Percentiles rank a stretch among this genome's conserved stretches.
Conservation (phyloP, 2,329 filamentous ascomycete species). For the Monosporascus ibericus region DNA sequence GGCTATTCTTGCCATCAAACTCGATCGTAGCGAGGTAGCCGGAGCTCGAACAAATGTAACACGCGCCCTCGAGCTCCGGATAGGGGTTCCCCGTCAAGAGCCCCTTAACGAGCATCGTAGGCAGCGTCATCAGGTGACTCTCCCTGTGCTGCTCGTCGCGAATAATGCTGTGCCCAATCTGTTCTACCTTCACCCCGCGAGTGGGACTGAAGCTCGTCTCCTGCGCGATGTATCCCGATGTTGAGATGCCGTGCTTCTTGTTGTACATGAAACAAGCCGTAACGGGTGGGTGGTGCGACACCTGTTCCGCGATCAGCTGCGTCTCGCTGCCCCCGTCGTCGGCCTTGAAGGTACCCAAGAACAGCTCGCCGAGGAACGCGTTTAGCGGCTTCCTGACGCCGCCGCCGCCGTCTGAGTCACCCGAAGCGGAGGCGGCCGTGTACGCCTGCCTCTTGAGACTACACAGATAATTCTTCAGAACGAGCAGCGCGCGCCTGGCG, state of each 20-base stretch:
- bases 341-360: conserved; percentile 28
- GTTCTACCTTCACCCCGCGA: conserved; percentile 14
- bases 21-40: conserved; percentile 19
- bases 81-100: conserved; percentile 16
- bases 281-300: conserved; percentile 24
- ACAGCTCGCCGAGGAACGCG: conserved; percentile 42
- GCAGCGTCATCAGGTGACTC: conserved; percentile 22
- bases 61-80: conserved; percentile 19
- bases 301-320: conserved; percentile 19
- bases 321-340: conserved; percentile 19
- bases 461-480: conserved; percentile 43
- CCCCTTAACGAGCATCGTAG: conserved; percentile 17
- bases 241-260: conserved; percentile 15
- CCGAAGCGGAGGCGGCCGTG: conserved; percentile 1
- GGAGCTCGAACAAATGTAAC: conserved; percentile 21
- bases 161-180: conserved; percentile 20
- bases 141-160: conserved; percentile 27
- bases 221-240: conserved; percentile 19
- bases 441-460: conserved; percentile 42
- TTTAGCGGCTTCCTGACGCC: conserved; percentile 46
- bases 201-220: conserved; percentile 17
- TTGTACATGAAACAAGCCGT: conserved; percentile 22
- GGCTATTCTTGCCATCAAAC: conserved; percentile 12
- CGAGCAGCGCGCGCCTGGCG: conserved; percentile 34
- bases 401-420: conserved; percentile 23